Evolutionary conservation across 2,329 filamentous ascomycete genomes (phyloP).

Genomic region (Tolypocladium cylindrosporum): DNA sequence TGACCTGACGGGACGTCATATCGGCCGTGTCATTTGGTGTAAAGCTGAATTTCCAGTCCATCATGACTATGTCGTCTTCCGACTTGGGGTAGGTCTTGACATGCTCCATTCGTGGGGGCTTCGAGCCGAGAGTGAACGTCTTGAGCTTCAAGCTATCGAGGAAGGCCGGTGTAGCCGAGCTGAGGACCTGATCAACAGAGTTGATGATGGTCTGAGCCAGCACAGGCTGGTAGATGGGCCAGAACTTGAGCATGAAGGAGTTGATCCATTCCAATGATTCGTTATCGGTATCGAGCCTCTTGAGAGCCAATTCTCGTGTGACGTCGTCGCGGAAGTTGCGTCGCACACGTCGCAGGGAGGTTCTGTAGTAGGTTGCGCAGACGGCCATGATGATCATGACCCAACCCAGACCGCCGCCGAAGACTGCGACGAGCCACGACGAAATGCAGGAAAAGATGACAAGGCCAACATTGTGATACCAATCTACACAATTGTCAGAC

Average conservation of each 20-base stretch:
- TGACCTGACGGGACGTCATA: constrained; percentile 80
- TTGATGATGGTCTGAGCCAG: constrained; percentile 86
- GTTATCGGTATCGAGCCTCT: constrained; percentile 76
- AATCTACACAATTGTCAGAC: constrained; percentile 49
- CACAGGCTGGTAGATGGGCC: constrained; percentile 96
- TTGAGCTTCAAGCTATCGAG: constrained; percentile 89
- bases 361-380: constrained; percentile 93
- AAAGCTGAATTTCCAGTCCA: constrained; percentile 99
- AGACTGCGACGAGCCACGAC: constrained; percentile 80
- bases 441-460: constrained; percentile 86
- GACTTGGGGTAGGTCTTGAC: constrained; percentile 97
- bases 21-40: constrained; percentile 90
- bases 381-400: constrained; percentile 85
- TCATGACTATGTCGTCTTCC: constrained; percentile 89
- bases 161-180: constrained; percentile 82
- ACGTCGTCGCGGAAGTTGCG: constrained; percentile 95
- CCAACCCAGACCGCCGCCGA: constrained; percentile 90
- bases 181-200: constrained; percentile 92
- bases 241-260: constrained; percentile 96
- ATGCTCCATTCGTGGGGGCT: constrained; percentile 91
- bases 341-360: constrained; percentile 83
- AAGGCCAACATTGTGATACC: constrained; percentile 95
- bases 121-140: constrained; percentile 87
- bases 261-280: constrained; percentile 99
- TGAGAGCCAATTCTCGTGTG: constrained; percentile 77